phyloP scores from a whole-genome alignment of 768 basidiomycete genomes.

The Chalciporus piperatus region DNA sequence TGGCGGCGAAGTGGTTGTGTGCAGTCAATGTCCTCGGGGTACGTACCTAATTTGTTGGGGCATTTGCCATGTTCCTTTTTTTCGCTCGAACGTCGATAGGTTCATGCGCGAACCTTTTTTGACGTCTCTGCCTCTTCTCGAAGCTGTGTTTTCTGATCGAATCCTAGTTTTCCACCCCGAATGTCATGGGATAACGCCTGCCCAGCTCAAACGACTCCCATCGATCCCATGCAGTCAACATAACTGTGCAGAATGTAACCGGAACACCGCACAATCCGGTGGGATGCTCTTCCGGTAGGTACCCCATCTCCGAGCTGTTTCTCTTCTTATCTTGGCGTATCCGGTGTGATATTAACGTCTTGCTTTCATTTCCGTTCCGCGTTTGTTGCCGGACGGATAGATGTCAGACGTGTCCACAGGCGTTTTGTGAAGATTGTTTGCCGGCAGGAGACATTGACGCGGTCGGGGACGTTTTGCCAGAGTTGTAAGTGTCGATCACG shows the following conservation, averaged over 20 bases:
- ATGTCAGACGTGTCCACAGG: conserved; percentile 57
- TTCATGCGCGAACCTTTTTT: not conserved
- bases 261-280: conserved; percentile 45
- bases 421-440: conserved; percentile 63
- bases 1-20: conserved; percentile 52
- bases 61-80: too few relatives aligned
- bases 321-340: not conserved
- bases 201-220: conserved; percentile 26
- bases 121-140: not conserved
- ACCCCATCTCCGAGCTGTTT: not conserved
- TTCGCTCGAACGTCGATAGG: too few relatives aligned
- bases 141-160: not conserved
- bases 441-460: conserved; percentile 47
- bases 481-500: conserved; percentile 45
- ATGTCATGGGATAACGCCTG: conserved; percentile 42
- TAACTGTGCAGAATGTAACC: conserved; percentile 42
- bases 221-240: conserved; percentile 48
- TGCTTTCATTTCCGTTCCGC: not conserved
- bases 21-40: conserved; percentile 55
- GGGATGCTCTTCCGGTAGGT: conserved; percentile 58
- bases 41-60: conserved; percentile 2
- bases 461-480: conserved; percentile 54
- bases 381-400: conserved; percentile 24
- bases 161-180: conserved; percentile 49
- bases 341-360: not conserved